Conservation (phyloP, 257 asterid genomes). For the Fraxinus pennsylvanica region DNA sequence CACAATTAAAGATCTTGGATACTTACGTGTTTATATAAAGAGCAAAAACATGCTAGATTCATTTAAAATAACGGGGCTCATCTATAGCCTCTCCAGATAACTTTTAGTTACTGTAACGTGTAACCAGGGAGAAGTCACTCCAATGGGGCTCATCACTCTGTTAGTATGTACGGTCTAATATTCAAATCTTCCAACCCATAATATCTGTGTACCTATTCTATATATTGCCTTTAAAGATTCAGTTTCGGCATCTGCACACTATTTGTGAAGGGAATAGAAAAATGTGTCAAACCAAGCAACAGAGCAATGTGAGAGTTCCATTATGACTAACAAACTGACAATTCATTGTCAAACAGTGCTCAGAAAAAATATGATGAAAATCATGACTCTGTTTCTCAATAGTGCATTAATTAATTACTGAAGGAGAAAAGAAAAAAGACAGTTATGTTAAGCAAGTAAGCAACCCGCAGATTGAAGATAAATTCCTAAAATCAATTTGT, state of each 20-base stretch:
- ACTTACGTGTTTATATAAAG: neutral
- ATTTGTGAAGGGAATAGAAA: neutral
- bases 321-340: neutral
- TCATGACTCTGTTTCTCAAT: neutral
- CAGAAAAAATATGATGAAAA: neutral
- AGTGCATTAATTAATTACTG: neutral
- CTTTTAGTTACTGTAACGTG: no score
- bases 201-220: neutral
- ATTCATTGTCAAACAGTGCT: neutral
- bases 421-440: neutral
- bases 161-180: neutral
- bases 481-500: neutral
- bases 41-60: neutral
- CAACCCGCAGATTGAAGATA: neutral
- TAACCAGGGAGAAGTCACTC: neutral
- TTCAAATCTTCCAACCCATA: neutral
- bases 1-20: slow-evolving; percentile 2
- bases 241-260: neutral
- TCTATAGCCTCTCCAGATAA: neutral
- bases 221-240: neutral
- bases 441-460: neutral
- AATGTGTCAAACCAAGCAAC: neutral
- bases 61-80: neutral
- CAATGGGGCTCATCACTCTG: neutral
- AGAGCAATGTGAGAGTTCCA: no score